phyloP scores from a whole-genome alignment of 352 stramenopile species.

The Halophytophthora polymorphica region DNA sequence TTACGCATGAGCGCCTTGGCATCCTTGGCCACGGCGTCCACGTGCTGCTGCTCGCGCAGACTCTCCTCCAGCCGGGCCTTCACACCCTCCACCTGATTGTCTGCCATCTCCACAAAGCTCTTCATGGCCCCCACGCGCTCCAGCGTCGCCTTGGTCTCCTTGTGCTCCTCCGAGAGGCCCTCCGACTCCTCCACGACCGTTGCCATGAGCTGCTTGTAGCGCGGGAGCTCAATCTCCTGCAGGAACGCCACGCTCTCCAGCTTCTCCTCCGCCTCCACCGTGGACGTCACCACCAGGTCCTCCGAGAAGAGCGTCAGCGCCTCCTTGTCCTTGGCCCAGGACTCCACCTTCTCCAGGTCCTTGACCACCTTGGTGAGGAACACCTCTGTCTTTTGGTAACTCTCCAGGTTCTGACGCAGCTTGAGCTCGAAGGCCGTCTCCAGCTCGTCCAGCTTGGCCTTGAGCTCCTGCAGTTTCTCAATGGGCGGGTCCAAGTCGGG shows the following conservation, averaged over 20 bases:
- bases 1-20: slow-evolving; percentile 83
- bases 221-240: slow-evolving; percentile 76
- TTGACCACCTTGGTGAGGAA: slow-evolving; percentile 84
- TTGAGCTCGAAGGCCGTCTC: slow-evolving; percentile 75
- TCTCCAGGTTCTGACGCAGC: slow-evolving; percentile 69
- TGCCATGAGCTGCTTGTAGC: slow-evolving; percentile 76
- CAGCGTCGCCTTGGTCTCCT: slow-evolving; percentile 62
- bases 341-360: slow-evolving; percentile 81
- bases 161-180: slow-evolving; percentile 64
- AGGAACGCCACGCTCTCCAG: slow-evolving; percentile 83
- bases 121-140: slow-evolving; percentile 74
- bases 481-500: slow-evolving; percentile 68
- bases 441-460: slow-evolving; percentile 58
- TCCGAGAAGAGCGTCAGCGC: slow-evolving; percentile 67
- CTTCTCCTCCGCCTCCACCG: slow-evolving; percentile 72
- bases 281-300: slow-evolving; percentile 47
- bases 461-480: slow-evolving; percentile 78
- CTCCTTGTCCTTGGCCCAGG: slow-evolving; percentile 80
- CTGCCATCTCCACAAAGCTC: slow-evolving; percentile 71
- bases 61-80: slow-evolving; percentile 56
- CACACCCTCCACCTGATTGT: slow-evolving; percentile 60
- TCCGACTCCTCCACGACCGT: slow-evolving; percentile 66
- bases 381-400: slow-evolving; percentile 81
- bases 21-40: slow-evolving; percentile 85
- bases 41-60: slow-evolving; percentile 57